Evolutionary conservation across 768 basidiomycete species (phyloP).

Genomic region (Myochromella boudieri): DNA sequence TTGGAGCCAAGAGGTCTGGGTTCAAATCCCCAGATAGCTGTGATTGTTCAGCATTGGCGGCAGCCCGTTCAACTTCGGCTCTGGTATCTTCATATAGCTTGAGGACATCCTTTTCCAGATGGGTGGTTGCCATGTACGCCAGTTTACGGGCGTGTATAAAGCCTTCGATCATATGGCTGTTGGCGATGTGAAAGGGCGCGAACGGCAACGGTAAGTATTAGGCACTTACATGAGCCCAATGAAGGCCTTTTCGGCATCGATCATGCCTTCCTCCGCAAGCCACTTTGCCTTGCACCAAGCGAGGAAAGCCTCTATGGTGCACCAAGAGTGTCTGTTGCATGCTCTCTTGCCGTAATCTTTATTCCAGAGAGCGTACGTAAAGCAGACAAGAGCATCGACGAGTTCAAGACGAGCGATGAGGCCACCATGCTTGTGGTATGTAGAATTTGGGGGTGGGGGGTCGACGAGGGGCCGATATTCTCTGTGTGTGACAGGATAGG

Average conservation of each 20-base stretch:
- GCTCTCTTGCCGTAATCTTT: conserved; percentile 58
- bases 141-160: conserved; percentile 56
- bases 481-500: conserved; percentile 62
- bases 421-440: conserved; percentile 74
- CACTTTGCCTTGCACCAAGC: conserved; percentile 74
- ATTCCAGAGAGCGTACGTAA: conserved; percentile 83
- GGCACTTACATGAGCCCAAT: conserved; percentile 76
- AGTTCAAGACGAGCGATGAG: conserved; percentile 79
- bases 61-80: conserved; percentile 40
- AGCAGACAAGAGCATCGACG: conserved; percentile 79
- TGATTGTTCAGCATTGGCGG: conserved; percentile 36
- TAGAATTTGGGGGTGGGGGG: conserved; percentile 64
- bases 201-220: conserved; percentile 16
- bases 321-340: conserved; percentile 65
- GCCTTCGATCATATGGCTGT: conserved; percentile 77
- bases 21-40: conserved; percentile 23
- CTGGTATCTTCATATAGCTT: conserved; percentile 34
- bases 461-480: conserved; percentile 62
- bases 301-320: conserved; percentile 68
- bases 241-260: conserved; percentile 61
- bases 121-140: conserved; percentile 29
- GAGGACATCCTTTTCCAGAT: conserved; percentile 39
- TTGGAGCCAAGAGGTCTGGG: conserved; percentile 30
- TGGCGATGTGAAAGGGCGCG: conserved; percentile 29
- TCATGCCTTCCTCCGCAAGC: conserved; percentile 48